Evolutionary conservation across 306 rosid species (phyloP).

Genomic region (Rosa persica): DNA sequence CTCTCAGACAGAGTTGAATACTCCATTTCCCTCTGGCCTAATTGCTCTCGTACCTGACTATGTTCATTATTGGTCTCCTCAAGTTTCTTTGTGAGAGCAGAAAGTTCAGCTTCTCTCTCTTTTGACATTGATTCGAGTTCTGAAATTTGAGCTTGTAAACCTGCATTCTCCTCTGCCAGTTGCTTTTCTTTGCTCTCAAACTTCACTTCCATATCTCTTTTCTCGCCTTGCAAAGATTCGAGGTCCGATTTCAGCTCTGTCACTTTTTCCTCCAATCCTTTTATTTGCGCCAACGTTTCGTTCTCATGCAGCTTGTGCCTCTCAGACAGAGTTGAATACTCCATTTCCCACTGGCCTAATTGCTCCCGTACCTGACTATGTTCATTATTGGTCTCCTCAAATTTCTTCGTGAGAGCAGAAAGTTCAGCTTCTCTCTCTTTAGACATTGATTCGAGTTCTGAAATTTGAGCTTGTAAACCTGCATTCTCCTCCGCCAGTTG

Average conservation of each 20-base stretch:
- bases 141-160: conserved; percentile 47
- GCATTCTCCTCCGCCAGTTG: conserved; percentile 45
- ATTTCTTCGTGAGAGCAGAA: conserved; percentile 40
- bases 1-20: conserved; percentile 47
- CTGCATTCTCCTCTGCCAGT: conserved; percentile 46
- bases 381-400: conserved; percentile 37
- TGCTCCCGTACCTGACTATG: conserved; percentile 51
- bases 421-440: conserved; percentile 56
- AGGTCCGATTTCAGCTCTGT: conserved; percentile 45
- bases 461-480: conserved; percentile 41
- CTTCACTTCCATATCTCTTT: conserved; percentile 46
- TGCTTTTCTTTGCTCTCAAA: conserved; percentile 44
- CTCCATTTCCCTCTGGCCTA: conserved; percentile 51
- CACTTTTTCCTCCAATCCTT: conserved; percentile 38
- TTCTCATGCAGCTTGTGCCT: conserved; percentile 47
- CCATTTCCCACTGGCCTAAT: conserved; percentile 52
- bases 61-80: conserved; percentile 37
- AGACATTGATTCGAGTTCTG: conserved; percentile 45
- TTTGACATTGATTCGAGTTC: conserved; percentile 41
- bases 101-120: conserved; percentile 55
- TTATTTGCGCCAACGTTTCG: conserved; percentile 41
- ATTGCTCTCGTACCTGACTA: conserved; percentile 43
- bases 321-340: conserved; percentile 53
- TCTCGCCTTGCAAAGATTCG: conserved; percentile 48
- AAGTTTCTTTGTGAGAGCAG: conserved; percentile 40